Base-by-base conservation (phyloP, 306 rosid genomes). In the Cucurbita pepo region DNA sequence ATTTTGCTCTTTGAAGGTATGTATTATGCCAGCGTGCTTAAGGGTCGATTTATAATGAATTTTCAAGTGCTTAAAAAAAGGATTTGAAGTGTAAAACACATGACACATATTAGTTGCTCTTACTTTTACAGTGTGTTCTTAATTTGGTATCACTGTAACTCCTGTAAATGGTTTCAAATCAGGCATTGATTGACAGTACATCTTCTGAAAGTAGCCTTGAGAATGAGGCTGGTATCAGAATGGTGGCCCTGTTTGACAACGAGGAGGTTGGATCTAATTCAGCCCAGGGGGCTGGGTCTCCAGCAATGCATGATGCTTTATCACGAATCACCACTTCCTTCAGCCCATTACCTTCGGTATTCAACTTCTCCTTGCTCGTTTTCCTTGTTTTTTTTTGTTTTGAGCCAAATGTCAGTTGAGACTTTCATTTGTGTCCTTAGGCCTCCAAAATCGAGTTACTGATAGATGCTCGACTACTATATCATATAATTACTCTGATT, bases 241-340 rank as follows among this genome's bases (percentile, higher is more conserved):
- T 89, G 96, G 96, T 91, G 81, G 90, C 96, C 58, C 82, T 91
- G 81, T 91, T 91, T 76, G 94, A 91, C 79, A 93, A 91, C 14
- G 94, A 89, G 83, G 97, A 91, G 77, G 86, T 86, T 76, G 94
- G 94, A 76, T 89, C 96, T 41, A 0, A 76, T 59, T 91, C 91
- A 22, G 87, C 91, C 54, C 97, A 87, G 70, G 96, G 96, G 56
- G 97, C 97, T 78, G 89, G 94, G 36, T 91, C 97, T 84, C 94
- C 96, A 41, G 82, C 76, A 69, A 81, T 87, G 88, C 77, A 85
- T 22, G 80, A 83, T 83, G 85, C 89, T 79, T 69, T 89, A 70
- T 81, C 97, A 40, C 85, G 96, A 78, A 72, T 91, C 71, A 89
- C 97, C 57, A 57, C 75, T 61, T 83, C 85, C 67, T 87, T 89